Evolutionary conservation across 805 yeast species (phyloP).

Genomic region (Candida hungchunana): DNA sequence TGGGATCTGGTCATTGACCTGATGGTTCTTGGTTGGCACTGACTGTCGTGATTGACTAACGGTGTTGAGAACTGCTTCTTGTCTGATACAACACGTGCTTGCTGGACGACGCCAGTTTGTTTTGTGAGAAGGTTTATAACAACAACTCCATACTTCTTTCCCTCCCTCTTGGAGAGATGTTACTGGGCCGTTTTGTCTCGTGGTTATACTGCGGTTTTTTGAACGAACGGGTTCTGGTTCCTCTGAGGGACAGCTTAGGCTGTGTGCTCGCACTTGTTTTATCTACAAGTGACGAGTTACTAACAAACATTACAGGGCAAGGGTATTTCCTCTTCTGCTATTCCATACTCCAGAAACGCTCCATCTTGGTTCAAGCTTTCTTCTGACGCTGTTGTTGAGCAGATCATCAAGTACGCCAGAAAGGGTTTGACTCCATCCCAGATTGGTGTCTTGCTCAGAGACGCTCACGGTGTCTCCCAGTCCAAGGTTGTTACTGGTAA

Average conservation of each 20-base stretch:
- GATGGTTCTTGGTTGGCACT: neutral
- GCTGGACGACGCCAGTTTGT: constrained; percentile 54
- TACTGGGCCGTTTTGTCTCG: too few species aligned
- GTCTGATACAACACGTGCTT: neutral
- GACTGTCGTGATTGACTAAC: neutral
- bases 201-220: too few species aligned
- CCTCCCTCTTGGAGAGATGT: too few species aligned
- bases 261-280: too few species aligned
- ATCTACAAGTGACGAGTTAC: too few species aligned
- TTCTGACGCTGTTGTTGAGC: constrained; percentile 94
- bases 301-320: constrained; percentile 72
- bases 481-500: constrained; percentile 96
- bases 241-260: too few species aligned
- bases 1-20: neutral
- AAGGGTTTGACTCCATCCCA: constrained; percentile 99
- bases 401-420: constrained; percentile 98
- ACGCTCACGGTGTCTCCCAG: constrained; percentile 99
- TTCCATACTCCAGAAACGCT: constrained; percentile 98
- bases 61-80: neutral
- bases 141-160: too few species aligned
- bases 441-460: constrained; percentile 99
- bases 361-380: constrained; percentile 99
- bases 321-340: constrained; percentile 98
- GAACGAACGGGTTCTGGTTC: too few species aligned
- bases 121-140: too few species aligned